These are phyloP conservation scores for Suillus alpinus DNA, from an alignment of 768 basidiomycete genomes.

Conservation along the genomic window DNA sequence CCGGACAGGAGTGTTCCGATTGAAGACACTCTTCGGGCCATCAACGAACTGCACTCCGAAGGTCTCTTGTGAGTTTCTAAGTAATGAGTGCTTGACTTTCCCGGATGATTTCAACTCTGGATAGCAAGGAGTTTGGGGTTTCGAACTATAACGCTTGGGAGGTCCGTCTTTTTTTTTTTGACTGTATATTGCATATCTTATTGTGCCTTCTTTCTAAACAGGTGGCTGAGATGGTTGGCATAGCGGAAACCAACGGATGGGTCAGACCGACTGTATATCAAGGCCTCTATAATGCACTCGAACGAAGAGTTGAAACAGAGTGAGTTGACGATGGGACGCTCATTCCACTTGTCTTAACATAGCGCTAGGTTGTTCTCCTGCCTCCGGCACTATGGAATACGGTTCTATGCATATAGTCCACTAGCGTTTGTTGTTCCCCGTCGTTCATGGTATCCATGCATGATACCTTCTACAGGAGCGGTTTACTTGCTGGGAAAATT, in stretches of 20 bases:
- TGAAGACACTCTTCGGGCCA: conserved; percentile 44
- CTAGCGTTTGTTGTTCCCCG: conserved; percentile 11
- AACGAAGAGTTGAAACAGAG: conserved; percentile 40
- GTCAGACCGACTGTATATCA: conserved; percentile 50
- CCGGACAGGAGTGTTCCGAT: conserved; percentile 43
- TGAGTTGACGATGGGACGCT: background rate
- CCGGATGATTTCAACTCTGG: background rate
- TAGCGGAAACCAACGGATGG: conserved; percentile 44
- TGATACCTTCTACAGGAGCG: background rate
- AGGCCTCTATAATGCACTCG: conserved; percentile 46
- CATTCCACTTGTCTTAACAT: background rate
- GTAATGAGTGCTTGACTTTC: too few relatives aligned
- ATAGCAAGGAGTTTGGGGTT: conserved; percentile 14
- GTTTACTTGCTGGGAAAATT: conserved; percentile 11
- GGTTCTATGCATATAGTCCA: conserved; percentile 35
- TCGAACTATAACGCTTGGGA: conserved; percentile 31
- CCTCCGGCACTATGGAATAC: conserved; percentile 38
- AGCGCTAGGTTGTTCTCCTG: conserved; percentile 34
- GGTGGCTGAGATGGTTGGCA: conserved; percentile 43
- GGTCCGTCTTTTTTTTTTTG: background rate
- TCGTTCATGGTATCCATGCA: background rate
- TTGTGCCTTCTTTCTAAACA: background rate
- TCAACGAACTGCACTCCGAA: conserved; percentile 49
- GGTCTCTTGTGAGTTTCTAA: conserved; percentile 41
- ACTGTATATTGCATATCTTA: background rate